These are phyloP conservation scores for Rhodotorula diobovata DNA, from an alignment of 768 basidiomycete species.

Conservation along the genomic window DNA sequence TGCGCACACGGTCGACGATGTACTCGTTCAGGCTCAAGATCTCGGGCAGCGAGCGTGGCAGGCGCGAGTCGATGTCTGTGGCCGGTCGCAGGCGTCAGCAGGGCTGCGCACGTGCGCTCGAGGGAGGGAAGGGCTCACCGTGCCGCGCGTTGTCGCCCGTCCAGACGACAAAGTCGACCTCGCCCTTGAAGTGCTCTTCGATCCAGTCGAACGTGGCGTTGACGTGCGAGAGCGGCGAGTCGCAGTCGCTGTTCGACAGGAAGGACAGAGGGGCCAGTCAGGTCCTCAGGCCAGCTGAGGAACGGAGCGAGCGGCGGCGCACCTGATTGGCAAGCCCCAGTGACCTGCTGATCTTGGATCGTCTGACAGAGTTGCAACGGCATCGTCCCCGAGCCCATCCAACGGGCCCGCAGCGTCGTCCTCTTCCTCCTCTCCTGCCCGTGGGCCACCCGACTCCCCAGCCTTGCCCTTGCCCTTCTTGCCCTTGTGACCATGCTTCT, in stretches of 20 bases:
- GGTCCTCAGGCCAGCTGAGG: not conserved
- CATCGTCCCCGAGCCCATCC: not conserved
- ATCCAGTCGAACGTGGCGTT: conserved; percentile 77
- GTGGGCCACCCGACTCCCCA: not conserved
- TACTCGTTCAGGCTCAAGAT: conserved; percentile 69
- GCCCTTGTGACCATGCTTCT: not conserved
- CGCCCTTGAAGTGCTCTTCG: conserved; percentile 69
- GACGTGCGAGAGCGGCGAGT: conserved; percentile 71
- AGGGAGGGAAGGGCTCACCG: not conserved
- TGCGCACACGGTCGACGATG: conserved; percentile 65
- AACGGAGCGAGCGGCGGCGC: conserved; percentile 40
- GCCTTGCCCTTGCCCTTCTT: not conserved
- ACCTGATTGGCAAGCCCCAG: conserved; percentile 69
- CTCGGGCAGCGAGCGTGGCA: conserved; percentile 75
- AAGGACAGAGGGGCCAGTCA: not conserved
- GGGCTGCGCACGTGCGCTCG: not conserved
- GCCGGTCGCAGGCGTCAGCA: too few species aligned
- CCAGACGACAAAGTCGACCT: conserved; percentile 90
- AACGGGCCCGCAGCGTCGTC: not conserved
- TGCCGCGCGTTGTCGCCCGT: conserved; percentile 51
- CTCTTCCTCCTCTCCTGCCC: conserved; percentile 42
- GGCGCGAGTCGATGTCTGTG: conserved; percentile 70
- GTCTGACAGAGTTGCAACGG: not conserved
- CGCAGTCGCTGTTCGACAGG: conserved; percentile 61
- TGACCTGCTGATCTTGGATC: conserved; percentile 52